phyloP scores from a whole-genome alignment of 2,329 filamentous ascomycete genomes.

The Xylariaceae sp. region DNA sequence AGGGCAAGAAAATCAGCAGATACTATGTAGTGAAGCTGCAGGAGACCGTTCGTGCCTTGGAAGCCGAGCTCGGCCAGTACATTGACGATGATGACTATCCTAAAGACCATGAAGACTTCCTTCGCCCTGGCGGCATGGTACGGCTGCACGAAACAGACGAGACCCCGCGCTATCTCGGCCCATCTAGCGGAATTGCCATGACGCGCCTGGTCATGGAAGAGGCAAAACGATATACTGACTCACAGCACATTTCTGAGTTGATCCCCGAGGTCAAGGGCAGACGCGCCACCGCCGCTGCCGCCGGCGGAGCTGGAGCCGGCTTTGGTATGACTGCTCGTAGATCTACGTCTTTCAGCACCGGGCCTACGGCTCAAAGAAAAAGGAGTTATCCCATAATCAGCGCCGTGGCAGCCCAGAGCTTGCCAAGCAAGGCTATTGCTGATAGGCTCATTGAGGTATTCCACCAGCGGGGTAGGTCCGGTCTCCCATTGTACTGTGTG shows the following conservation, averaged over 20 bases:
- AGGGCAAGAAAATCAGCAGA: slow-evolving; percentile 79
- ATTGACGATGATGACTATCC: slow-evolving; percentile 73
- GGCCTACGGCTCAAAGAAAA: slow-evolving; percentile 52
- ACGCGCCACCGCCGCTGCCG: slow-evolving; percentile 43
- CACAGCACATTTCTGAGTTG: slow-evolving; percentile 86
- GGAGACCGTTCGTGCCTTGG: slow-evolving; percentile 76
- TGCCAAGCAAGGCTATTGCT: slow-evolving; percentile 71
- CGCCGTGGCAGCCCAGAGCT: slow-evolving; percentile 68
- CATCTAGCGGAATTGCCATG: slow-evolving; percentile 93
- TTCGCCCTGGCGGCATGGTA: slow-evolving; percentile 81
- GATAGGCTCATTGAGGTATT: slow-evolving; percentile 81
- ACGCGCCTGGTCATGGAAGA: slow-evolving; percentile 93
- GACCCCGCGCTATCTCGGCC: slow-evolving; percentile 80
- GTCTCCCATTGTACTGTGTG: slow-evolving; percentile 11
- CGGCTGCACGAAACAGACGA: slow-evolving; percentile 82
- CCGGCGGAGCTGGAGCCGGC: no score
- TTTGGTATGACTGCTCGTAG: slow-evolving; percentile 38
- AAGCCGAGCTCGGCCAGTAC: slow-evolving; percentile 74
- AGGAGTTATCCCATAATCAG: slow-evolving; percentile 92
- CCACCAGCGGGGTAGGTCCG: slow-evolving; percentile 68
- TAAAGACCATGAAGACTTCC: slow-evolving; percentile 74
- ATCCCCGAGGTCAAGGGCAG: slow-evolving; percentile 69
- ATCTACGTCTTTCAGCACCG: slow-evolving; percentile 60
- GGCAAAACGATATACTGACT: slow-evolving; percentile 88
- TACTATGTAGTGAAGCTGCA: slow-evolving; percentile 91